Base-by-base conservation (phyloP, 106 monocot genomes). In the Allium fistulosum region DNA sequence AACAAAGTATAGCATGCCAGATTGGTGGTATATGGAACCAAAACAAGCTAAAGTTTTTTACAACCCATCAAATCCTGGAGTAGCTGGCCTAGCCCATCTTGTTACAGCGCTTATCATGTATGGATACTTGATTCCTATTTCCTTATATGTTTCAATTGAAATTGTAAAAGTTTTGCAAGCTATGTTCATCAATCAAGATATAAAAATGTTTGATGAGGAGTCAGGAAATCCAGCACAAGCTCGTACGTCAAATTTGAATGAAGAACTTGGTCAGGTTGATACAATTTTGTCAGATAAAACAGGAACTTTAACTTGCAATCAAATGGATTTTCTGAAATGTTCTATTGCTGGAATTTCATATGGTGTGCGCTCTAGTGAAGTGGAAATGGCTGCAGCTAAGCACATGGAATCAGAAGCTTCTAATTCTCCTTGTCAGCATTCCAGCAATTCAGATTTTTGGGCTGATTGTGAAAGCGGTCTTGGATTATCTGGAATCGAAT, bases 241-340 rank as follows among this genome's bases (percentile, higher is more conserved):
- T 12, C 76, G 96, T 14, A 92, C 96, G 11, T 97, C 96, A 56
- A 96, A 96, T 75, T 73, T 92, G 57, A 96, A 96, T 72, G 95
- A 96, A 80, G 91, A 96, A 60, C 88, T 96, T 16, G 91, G 95
- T 51, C 95, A 96, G 70, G 95, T 96, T 51, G 88, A 96, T 76
- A 88, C 88, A 12, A 92, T 96, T 51, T 72, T 96, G 14, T 86
- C 95, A 9, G 95, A 92, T 70, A 91, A 96, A 78, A 97, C 96
- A 8, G 96, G 96, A 46, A 97, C 96, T 58, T 74, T 97, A 72
- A 97, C 96, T 11, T 97, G 96, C 80, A 97, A 97, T 58, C 96
- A 97, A 75, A 97, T 97, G 92, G 92, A 97, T 65, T 97, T 97
- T 68, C 83, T 97, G 63, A 97, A 97, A 71, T 92, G 92, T 63